Base-by-base conservation (phyloP, 1,284 basidiomycete genomes). In the Chalciporus sp. region DNA sequence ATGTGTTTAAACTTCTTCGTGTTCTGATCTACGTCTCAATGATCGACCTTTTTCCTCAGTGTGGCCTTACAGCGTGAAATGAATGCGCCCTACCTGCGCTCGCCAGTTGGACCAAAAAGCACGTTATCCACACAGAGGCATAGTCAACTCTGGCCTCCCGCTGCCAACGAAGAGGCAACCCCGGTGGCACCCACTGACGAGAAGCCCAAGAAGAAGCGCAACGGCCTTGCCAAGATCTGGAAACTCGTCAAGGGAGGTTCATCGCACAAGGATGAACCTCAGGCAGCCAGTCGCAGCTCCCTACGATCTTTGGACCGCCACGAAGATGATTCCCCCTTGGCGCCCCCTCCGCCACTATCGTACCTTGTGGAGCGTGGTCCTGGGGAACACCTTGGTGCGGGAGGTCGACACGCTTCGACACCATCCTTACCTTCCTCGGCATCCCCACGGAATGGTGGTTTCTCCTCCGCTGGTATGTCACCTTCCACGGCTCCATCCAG, bases 291-390 rank as follows among this genome's bases (percentile, higher is more conserved):
- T 33, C 64, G 69, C 12, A 57, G 51, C 3, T 67, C 65, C 1
- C 64, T 73, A 39, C 68, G 73, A 28, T 68, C 76, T 7, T 72
- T 75, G 27, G 76, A 78, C 12, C 74, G 75, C 51, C 65, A 74
- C 29, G 84, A 87, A 8, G 88, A 91, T 58, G 85, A 90, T 64
- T 68, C 77, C 16, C 90, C 90, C 6, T 76, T 95, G 35, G 85
- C 88, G 2, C 93, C 93, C 1, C 93, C 93, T 5, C 93, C 93
- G 4, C 88, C 91, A 2, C 68, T 95, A 53, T 90, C 90, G 0
- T 94, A 92, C 72, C 80, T 95, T 37, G 89, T 94, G 2, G 82
- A 84, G 58, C 81, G 89, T 50, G 75, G 80, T n/a, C 76, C 76
- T 42, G 74, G 74, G 20, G 81, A 85, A 43, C 75, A 73, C 31